Conservation (phyloP, 371 early-diverging fungal species). For the Blakeslea trispora region DNA sequence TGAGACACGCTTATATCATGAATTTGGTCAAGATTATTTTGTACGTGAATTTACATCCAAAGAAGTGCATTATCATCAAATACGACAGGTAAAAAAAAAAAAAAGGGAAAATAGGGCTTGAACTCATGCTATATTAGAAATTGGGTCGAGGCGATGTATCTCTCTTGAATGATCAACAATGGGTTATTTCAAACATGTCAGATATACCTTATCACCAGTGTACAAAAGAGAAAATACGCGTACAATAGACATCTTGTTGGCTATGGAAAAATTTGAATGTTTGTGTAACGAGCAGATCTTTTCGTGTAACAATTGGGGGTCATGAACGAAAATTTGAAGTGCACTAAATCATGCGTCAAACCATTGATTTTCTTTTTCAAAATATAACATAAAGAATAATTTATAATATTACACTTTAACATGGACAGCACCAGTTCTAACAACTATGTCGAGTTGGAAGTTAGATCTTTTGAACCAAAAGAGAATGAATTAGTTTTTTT, state of each 20-base stretch:
- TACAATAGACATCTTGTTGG: constrained; percentile 3
- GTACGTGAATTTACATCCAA: constrained; percentile 74
- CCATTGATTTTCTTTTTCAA: too few species aligned
- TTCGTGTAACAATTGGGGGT: too few species aligned
- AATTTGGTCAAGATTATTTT: constrained; percentile 68
- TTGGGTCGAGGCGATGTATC: constrained; percentile 62
- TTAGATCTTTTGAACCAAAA: too few species aligned
- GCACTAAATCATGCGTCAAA: too few species aligned
- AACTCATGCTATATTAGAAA: constrained; percentile 29
- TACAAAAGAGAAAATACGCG: constrained; percentile 22
- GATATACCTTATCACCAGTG: constrained; percentile 15
- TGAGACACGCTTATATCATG: constrained; percentile 89
- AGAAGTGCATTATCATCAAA: constrained; percentile 62
- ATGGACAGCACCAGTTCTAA: too few species aligned
- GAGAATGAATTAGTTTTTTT: too few species aligned
- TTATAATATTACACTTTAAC: too few species aligned
- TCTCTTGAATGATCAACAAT: constrained; percentile 72
- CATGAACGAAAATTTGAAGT: too few species aligned
- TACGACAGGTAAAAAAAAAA: constrained; percentile 45
- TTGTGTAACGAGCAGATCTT: too few species aligned
- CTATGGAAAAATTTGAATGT: too few species aligned
- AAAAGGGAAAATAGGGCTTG: not conserved
- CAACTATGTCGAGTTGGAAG: too few species aligned
- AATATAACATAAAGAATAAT: too few species aligned
- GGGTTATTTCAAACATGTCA: constrained; percentile 65